A percentile compares a stretch with the other conserved stretches of the same genome.
phyloP scores from a whole-genome alignment of 805 yeast genomes.

The Yarrowia alimentaria region DNA sequence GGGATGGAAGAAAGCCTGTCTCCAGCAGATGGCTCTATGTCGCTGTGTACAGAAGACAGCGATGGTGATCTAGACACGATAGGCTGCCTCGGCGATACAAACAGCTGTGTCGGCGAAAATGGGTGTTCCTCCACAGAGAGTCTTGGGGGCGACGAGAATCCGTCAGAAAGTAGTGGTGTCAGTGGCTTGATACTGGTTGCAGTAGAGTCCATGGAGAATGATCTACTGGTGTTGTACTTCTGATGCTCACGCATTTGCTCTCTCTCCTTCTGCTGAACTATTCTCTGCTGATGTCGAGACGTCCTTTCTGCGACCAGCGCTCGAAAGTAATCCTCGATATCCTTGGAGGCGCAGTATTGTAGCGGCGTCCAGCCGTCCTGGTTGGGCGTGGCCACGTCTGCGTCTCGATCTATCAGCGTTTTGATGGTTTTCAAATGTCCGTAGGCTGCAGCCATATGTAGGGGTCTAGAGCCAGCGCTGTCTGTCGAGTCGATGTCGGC shows the following conservation, averaged over 20 bases:
- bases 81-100: not conserved
- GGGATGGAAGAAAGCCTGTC: not conserved
- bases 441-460: constrained; percentile 76
- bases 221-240: constrained; percentile 1
- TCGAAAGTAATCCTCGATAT: constrained; percentile 43
- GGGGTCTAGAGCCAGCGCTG: constrained; percentile 71
- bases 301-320: constrained; percentile 26
- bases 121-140: not conserved
- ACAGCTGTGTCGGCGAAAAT: not conserved
- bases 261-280: constrained; percentile 9
- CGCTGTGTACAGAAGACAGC: constrained; percentile 1
- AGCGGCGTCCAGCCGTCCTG: constrained; percentile 62
- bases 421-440: constrained; percentile 60
- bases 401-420: constrained; percentile 50
- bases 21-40: not conserved
- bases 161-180: not conserved
- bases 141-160: not conserved
- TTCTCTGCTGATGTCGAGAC: constrained; percentile 10
- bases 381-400: constrained; percentile 52
- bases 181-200: constrained; percentile 9
- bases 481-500: constrained; percentile 76
- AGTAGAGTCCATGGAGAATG: constrained; percentile 2
- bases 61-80: constrained; percentile 5
- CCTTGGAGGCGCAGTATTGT: constrained; percentile 57
- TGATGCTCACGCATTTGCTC: not conserved